Base-by-base conservation (phyloP, 768 basidiomycete species). In the Pleurotus tuber-regium region DNA sequence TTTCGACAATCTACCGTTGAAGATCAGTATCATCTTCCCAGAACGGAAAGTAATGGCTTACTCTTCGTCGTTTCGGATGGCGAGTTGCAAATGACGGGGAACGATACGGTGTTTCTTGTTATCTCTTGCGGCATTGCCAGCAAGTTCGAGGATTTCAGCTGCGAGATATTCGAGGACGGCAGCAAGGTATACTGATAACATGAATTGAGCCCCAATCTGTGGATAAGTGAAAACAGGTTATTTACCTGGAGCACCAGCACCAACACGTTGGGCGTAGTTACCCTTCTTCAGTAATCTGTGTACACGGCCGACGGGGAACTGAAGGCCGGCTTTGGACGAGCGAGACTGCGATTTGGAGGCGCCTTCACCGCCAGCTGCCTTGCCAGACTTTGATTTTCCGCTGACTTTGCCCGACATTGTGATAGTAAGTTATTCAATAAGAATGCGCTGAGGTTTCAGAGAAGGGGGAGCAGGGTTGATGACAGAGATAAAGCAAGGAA, bases 21-120 rank as follows among this genome's bases (percentile, higher is more conserved):
- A 31, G 8, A 26, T 18, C 30, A 44, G 43, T 16, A 39, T 38
- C 19, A 38, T 54, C 26, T 2, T 4, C 53, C n/a, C 35, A 25
- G 40, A 47, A 40, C 2, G 16, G 11, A 24, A 23, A 11, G 1
- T 23, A 25, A 49, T 16, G 29, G 44, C 75, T 30, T 57, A 80
- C 80, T 84, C 87, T 63, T 88, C 87, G 55, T 87, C 86, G 69
- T 89, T 87, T 55, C 89, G 79, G 68, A 90, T 87, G 55, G 89
- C 88, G 52, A 90, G 82, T 65, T 90, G 89, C 50, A 91, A 68
- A 70, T 87, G 90, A 63, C 82, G 85, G 54, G 86, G 89, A 46
- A 87, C 86, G 66, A 90, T 89, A 80, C 89, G 87, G 61, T 84
- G 82, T 75, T 89, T 85, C 79, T 86, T 81, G 71, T 82, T 82